A percentile compares a stretch with the other conserved stretches of the same genome.
Evolutionary conservation across 441 rosid species (phyloP).

Genomic region (Lepidium campestre): DNA sequence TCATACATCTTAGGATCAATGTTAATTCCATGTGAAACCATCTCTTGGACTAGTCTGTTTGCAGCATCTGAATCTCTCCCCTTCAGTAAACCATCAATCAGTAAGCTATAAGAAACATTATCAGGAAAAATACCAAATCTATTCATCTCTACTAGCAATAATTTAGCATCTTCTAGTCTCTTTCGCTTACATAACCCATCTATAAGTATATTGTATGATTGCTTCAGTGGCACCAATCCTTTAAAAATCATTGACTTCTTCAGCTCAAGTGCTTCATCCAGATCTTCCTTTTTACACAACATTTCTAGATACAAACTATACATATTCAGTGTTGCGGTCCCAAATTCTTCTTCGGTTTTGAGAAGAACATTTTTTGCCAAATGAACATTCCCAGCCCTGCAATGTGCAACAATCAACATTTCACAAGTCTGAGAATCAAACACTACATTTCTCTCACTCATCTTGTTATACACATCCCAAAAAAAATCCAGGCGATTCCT

Average conservation of each 20-base stretch:
- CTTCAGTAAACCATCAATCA: slow-evolving; percentile 51
- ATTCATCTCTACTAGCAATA: slow-evolving; percentile 49
- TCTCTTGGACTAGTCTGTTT: slow-evolving; percentile 40
- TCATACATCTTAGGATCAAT: slow-evolving; percentile 42
- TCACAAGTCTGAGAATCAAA: slow-evolving; percentile 50
- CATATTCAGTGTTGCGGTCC: slow-evolving; percentile 38
- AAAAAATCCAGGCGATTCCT: slow-evolving; percentile 44
- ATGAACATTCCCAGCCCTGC: slow-evolving; percentile 44
- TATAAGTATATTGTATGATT: slow-evolving; percentile 43
- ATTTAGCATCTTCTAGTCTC: slow-evolving; percentile 49
- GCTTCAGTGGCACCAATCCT: slow-evolving; percentile 40
- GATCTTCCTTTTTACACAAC: slow-evolving; percentile 47
- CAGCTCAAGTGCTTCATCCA: slow-evolving; percentile 49
- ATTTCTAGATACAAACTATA: slow-evolving; percentile 54
- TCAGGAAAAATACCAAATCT: slow-evolving; percentile 33
- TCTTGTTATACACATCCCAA: slow-evolving; percentile 52
- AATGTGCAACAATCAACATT: slow-evolving; percentile 56
- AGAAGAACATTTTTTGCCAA: slow-evolving; percentile 38
- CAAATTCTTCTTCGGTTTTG: slow-evolving; percentile 51
- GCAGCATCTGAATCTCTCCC: slow-evolving; percentile 37
- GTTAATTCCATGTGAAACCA: slow-evolving; percentile 46
- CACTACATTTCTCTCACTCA: slow-evolving; percentile 42
- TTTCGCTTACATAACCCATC: slow-evolving; percentile 55
- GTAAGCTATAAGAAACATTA: slow-evolving; percentile 25
- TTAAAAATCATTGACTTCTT: slow-evolving; percentile 43